A percentile compares a stretch with the other conserved stretches of the same genome.
Evolutionary conservation across 2,329 filamentous ascomycete genomes (phyloP).

Genomic region (Stachybotrys chartarum): DNA sequence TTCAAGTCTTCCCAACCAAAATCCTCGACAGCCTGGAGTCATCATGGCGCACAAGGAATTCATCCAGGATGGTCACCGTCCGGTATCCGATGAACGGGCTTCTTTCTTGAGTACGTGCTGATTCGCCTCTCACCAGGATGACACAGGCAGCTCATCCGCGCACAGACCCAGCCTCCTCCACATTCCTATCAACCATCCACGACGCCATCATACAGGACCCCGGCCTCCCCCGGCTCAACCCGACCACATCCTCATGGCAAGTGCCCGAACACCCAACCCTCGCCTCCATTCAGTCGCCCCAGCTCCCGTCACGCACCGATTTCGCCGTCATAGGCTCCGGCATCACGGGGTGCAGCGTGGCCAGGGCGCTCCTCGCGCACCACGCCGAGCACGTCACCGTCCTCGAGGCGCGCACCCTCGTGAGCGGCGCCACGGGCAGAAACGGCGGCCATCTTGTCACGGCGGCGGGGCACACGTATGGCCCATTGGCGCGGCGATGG

Average conservation of each 20-base stretch:
- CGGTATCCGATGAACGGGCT: background rate
- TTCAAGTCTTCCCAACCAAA: background rate
- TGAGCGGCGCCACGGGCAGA: constrained; percentile 21
- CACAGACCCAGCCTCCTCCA: constrained; percentile 2
- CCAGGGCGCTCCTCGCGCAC: constrained; percentile 15
- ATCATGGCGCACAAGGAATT: background rate
- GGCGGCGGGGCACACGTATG: constrained; percentile 30
- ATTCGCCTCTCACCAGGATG: background rate
- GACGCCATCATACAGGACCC: constrained; percentile 11
- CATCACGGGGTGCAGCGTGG: constrained; percentile 19
- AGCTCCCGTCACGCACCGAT: constrained; percentile 12
- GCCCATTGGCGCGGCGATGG: constrained; percentile 16
- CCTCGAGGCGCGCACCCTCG: constrained; percentile 18
- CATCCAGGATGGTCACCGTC: background rate
- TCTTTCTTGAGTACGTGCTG: background rate
- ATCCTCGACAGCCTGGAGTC: background rate
- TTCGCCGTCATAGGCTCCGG: constrained; percentile 21
- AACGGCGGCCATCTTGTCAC: constrained; percentile 20
- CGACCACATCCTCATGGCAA: constrained; percentile 18
- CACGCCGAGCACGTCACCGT: constrained; percentile 9
- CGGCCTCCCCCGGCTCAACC: constrained; percentile 12
- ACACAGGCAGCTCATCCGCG: background rate
- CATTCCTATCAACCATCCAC: constrained; percentile 2
- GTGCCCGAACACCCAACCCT: constrained; percentile 14
- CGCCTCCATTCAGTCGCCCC: constrained; percentile 11